Evolutionary conservation across 2,329 filamentous ascomycete species (phyloP).

Genomic region (Fusarium hainanense): DNA sequence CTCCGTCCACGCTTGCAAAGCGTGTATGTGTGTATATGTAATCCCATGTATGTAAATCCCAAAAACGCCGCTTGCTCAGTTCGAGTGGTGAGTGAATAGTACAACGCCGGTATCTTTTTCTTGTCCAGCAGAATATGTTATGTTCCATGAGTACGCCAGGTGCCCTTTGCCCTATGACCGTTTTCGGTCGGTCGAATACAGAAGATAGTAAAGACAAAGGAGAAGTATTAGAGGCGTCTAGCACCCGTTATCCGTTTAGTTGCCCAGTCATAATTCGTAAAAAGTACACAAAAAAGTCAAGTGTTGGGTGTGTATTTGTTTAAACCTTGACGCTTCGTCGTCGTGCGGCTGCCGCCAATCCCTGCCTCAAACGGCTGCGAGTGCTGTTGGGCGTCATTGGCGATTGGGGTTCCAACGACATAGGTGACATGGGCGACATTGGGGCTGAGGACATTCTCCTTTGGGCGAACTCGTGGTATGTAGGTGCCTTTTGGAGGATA

Average conservation of each 20-base stretch:
- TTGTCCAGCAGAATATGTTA: slow-evolving; percentile 36
- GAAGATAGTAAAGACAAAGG: slow-evolving; percentile 33
- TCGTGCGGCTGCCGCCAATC: slow-evolving; percentile 46
- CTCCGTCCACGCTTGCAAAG: slow-evolving; percentile 34
- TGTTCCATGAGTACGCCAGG: slow-evolving; percentile 33
- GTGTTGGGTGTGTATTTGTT: slow-evolving; percentile 18
- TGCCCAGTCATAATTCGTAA: slow-evolving; percentile 42
- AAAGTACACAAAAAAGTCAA: slow-evolving; percentile 33
- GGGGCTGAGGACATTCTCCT: slow-evolving; percentile 50
- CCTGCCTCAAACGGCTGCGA: slow-evolving; percentile 40
- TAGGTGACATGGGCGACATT: slow-evolving; percentile 46
- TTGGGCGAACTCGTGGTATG: slow-evolving; percentile 62
- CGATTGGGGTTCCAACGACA: slow-evolving; percentile 44
- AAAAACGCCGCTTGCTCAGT: slow-evolving; percentile 37
- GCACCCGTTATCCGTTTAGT: slow-evolving; percentile 29
- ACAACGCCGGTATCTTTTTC: slow-evolving; percentile 38
- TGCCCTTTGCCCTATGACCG: slow-evolving; percentile 25
- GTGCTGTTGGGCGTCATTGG: slow-evolving; percentile 45
- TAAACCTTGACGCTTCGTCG: slow-evolving; percentile 56
- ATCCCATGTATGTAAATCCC: slow-evolving; percentile 21
- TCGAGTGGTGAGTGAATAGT: slow-evolving; percentile 36
- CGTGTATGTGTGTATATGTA: slow-evolving; percentile 29
- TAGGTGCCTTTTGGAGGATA: slow-evolving; percentile 49
- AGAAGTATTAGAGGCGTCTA: slow-evolving; percentile 38
- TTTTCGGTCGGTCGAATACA: slow-evolving; percentile 26